Evolutionary conservation across 1,284 basidiomycete species (phyloP), one percentile per base, ranked within the genome.

Genomic region (Sanghuangporus baumii): DNA sequence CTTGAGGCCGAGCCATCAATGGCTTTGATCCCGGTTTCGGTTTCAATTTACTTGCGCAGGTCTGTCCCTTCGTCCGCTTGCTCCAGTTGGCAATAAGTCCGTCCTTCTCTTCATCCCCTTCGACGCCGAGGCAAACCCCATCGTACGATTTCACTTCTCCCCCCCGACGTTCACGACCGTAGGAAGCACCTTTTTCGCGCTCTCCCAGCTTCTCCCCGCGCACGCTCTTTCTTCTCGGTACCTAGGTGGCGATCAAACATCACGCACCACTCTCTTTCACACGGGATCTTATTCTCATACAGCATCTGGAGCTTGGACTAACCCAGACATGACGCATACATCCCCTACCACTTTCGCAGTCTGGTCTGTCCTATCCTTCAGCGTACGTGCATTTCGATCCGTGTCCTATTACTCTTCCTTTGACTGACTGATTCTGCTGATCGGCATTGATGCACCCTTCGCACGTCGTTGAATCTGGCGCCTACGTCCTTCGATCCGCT

Each of bases 301-400:
- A 34, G 2, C 31, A 5, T 3, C 2, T 20, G 31, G 1, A 3
- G 3, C 52, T 11, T 31, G 16, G 37, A 55, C 40, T 6, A n/a
- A 1, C n/a, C 1, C 43, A 8, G 23, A 34, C 47, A 89, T 90
- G 88, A 83, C 83, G 3, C 87, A 89, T 69, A 77, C 78, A 0
- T 84, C 85, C 7, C 84, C 87, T 11, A 76, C 81, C 0, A 81
- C 78, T 20, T 81, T 78, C 69, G 75, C 89, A 43, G 76, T 87
- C 23, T 91, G 88, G 89, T 73, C 86, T 0, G 69, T 85, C 43
- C 67, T 89, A 38, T 76, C 79, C 8, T 64, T 65, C 50, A 66
- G 83, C 73, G 88, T 88, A 67, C 55, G 77, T 74, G 16, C 23
- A 47, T 34, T 26, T 41, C 3, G 34, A 57, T 23, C 31, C 46